Conservation (phyloP, 2,329 filamentous ascomycete genomes). For the Didymellaceae sp. region DNA sequence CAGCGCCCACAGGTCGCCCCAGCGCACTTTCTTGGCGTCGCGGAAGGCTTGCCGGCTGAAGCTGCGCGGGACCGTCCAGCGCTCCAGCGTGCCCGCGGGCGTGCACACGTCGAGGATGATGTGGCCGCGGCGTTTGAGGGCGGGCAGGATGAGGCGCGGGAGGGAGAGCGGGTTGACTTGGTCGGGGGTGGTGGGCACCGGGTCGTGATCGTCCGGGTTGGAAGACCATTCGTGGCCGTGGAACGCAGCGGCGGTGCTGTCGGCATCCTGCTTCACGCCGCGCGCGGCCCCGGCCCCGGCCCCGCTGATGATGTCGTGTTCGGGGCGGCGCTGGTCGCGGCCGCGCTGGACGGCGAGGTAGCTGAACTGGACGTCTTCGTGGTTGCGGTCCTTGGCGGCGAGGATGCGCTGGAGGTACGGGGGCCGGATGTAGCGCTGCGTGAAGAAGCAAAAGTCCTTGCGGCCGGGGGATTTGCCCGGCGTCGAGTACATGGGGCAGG, state of each 20-base stretch:
- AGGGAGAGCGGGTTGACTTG: slow-evolving; percentile 66
- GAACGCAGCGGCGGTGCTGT: slow-evolving; percentile 71
- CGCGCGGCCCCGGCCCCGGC: too few relatives aligned
- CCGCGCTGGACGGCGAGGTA: slow-evolving; percentile 88
- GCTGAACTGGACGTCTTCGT: slow-evolving; percentile 90
- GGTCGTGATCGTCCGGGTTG: slow-evolving; percentile 26
- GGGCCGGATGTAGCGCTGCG: slow-evolving; percentile 86
- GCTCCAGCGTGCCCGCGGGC: slow-evolving; percentile 80
- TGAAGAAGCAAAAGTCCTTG: slow-evolving; percentile 91
- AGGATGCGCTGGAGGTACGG: slow-evolving; percentile 80
- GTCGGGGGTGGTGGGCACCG: slow-evolving; percentile 35
- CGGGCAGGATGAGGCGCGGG: slow-evolving; percentile 77
- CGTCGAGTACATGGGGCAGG: slow-evolving; percentile 85
- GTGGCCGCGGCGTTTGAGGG: slow-evolving; percentile 87
- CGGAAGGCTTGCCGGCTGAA: slow-evolving; percentile 84
- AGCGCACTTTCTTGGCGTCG: slow-evolving; percentile 86
- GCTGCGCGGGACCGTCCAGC: slow-evolving; percentile 88
- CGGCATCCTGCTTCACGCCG: slow-evolving; percentile 57
- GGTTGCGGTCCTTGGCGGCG: slow-evolving; percentile 72
- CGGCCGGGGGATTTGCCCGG: slow-evolving; percentile 74
- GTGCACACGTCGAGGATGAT: slow-evolving; percentile 92
- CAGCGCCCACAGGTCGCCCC: slow-evolving; percentile 95
- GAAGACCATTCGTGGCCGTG: slow-evolving; percentile 65
- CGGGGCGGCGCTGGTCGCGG: slow-evolving; percentile 58
- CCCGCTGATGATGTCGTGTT: slow-evolving; percentile 41